Evolutionary conservation across 257 asterid genomes (phyloP).

Genomic region (Apocynum venetum): DNA sequence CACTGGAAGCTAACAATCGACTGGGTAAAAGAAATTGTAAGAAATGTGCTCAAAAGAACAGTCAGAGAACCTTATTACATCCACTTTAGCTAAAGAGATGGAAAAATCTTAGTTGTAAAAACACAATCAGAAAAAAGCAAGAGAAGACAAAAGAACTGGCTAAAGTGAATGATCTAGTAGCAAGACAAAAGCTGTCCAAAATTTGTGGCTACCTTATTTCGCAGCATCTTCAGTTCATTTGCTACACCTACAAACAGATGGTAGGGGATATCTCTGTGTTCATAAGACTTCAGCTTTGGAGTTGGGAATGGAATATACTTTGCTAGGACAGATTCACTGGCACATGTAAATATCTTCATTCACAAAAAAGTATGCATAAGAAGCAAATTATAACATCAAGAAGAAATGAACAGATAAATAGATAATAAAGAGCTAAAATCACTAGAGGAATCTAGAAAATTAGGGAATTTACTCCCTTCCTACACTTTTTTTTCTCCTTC

Average conservation of each 20-base stretch:
- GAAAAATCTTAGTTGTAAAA: neutral
- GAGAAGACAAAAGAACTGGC: neutral
- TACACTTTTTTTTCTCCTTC: no score
- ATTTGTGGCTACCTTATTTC: conserved; percentile 36
- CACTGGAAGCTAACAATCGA: neutral
- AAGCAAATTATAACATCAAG: neutral
- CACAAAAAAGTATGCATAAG: conserved; percentile 21
- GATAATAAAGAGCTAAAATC: neutral
- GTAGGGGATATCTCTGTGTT: conserved; percentile 28
- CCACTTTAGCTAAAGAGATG: neutral
- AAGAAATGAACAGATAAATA: neutral
- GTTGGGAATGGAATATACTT: conserved; percentile 48
- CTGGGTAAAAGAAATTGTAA: neutral
- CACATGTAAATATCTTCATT: conserved; percentile 74
- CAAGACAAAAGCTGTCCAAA: neutral
- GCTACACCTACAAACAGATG: conserved; percentile 17
- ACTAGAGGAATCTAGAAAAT: neutral
- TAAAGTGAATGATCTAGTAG: neutral
- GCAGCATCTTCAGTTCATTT: conserved; percentile 26
- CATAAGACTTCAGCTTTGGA: conserved; percentile 47
- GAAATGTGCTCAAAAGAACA: neutral
- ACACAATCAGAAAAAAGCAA: neutral
- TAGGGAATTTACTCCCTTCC: neutral
- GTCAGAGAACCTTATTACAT: neutral
- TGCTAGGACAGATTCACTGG: conserved; percentile 43